These are phyloP conservation scores for Coccomyxa subellipsoidea DNA, from an alignment of 163 green algal genomes.

Conservation along the genomic window DNA sequence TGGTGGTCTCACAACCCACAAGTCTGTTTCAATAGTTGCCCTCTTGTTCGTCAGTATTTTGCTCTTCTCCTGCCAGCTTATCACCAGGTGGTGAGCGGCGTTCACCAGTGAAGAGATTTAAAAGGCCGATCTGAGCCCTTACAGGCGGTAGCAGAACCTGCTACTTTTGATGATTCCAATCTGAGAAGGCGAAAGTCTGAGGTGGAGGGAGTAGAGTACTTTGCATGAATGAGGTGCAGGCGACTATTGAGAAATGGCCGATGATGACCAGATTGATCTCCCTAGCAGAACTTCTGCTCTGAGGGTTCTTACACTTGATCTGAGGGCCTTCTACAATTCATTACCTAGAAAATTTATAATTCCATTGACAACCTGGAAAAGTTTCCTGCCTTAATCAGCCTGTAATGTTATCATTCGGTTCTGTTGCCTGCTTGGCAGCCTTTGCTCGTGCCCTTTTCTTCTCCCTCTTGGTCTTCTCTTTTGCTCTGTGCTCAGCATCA, in stretches of 20 bases:
- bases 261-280: conserved; percentile 1
- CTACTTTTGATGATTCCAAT: background rate
- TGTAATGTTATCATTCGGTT: background rate
- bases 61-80: background rate
- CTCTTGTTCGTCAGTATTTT: background rate
- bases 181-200: background rate
- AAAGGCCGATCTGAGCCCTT: background rate
- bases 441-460: background rate
- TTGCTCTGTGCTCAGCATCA: background rate
- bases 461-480: background rate
- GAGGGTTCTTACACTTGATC: conserved; percentile 9
- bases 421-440: background rate
- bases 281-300: background rate
- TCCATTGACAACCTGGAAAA: too few relatives aligned
- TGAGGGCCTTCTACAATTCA: too few relatives aligned
- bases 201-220: background rate
- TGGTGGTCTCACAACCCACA: background rate
- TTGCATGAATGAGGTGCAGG: background rate
- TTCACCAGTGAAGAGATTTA: background rate
- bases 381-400: background rate
- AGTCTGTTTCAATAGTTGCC: background rate
- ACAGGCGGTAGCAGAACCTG: background rate
- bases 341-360: too few relatives aligned
- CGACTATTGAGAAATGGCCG: background rate
- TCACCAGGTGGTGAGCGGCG: background rate